Evolutionary conservation across 2,329 filamentous ascomycete species (phyloP).

Genomic region (Ascochyta viciae-villosae): DNA sequence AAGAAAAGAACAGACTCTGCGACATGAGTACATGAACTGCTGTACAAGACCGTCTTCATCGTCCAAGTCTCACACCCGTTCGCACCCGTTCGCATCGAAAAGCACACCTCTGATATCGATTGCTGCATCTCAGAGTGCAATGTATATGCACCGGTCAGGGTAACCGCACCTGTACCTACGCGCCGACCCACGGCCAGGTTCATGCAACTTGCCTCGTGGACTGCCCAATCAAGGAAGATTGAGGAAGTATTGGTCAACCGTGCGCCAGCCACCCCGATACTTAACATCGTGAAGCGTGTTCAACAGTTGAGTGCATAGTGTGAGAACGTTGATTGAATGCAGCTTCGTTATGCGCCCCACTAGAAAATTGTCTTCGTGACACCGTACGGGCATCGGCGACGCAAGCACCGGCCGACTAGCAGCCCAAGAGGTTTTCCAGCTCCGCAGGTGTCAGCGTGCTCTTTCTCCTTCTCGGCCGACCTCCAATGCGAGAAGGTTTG

Average conservation of each 20-base stretch:
- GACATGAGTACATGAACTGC: conserved; percentile 13
- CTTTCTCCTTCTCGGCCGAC: conserved; percentile 69
- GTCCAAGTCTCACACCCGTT: conserved; percentile 6
- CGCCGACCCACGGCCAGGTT: conserved; percentile 31
- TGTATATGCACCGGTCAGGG: conserved; percentile 9
- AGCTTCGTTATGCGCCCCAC: conserved; percentile 13
- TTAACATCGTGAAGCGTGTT: conserved; percentile 5
- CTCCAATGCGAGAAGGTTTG: conserved; percentile 56
- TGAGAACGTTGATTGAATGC: conserved; percentile 14
- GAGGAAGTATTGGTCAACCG: conserved; percentile 17
- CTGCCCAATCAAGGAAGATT: conserved; percentile 22
- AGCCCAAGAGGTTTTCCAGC: conserved; percentile 59
- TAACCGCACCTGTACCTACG: conserved; percentile 28
- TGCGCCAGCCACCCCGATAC: conserved; percentile 21
- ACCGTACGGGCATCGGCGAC: conserved; percentile 1
- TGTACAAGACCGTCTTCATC: conserved; percentile 5
- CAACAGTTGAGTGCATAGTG: conserved; percentile 1
- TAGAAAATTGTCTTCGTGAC: conserved; percentile 9
- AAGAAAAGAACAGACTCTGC: conserved; percentile 5
- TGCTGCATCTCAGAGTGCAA: conserved; percentile 4
- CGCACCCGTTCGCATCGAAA: conserved; percentile 7
- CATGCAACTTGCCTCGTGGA: conserved; percentile 29
- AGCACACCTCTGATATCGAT: neutral
- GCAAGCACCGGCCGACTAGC: conserved; percentile 23
- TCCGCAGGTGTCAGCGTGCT: conserved; percentile 80